phyloP scores from a whole-genome alignment of 2,329 filamentous ascomycete species.

The Aspergillus sp. region DNA sequence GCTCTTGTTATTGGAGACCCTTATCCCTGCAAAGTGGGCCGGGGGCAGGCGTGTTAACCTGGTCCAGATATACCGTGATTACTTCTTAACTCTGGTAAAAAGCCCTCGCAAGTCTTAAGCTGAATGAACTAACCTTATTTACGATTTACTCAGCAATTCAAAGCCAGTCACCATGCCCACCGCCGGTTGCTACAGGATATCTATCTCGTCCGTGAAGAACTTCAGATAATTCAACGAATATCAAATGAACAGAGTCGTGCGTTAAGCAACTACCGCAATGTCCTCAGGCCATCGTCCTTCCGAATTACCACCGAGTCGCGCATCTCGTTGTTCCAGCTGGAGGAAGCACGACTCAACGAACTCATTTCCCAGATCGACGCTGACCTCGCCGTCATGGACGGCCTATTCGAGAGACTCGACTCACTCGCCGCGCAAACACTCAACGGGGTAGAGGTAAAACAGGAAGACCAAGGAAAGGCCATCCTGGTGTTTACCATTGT shows the following conservation, averaged over 20 bases:
- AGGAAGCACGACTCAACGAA: not conserved
- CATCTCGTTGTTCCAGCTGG: not conserved
- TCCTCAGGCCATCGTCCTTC: not conserved
- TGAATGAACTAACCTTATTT: not conserved
- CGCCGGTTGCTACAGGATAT: conserved; percentile 10
- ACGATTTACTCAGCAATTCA: conserved; percentile 6
- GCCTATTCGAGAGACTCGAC: not conserved
- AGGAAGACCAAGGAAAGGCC: conserved; percentile 27
- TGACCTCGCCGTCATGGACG: not conserved
- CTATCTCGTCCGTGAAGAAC: conserved; percentile 1
- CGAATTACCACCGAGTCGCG: not conserved
- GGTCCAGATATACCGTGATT: conserved; percentile 1
- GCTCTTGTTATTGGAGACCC: conserved; percentile 5
- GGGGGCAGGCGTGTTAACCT: not conserved
- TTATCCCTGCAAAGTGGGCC: not conserved
- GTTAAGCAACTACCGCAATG: not conserved
- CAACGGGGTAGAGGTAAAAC: not conserved
- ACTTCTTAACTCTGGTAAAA: not conserved
- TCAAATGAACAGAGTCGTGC: not conserved
- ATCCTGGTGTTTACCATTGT: conserved; percentile 35
- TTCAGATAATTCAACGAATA: not conserved
- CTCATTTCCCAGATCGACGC: not conserved
- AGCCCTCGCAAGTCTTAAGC: too few species aligned
- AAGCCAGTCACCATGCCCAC: conserved; percentile 6
- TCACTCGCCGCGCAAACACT: not conserved